Base-by-base conservation (phyloP, 805 yeast genomes). In the Saccharomycopsis selenospora region DNA sequence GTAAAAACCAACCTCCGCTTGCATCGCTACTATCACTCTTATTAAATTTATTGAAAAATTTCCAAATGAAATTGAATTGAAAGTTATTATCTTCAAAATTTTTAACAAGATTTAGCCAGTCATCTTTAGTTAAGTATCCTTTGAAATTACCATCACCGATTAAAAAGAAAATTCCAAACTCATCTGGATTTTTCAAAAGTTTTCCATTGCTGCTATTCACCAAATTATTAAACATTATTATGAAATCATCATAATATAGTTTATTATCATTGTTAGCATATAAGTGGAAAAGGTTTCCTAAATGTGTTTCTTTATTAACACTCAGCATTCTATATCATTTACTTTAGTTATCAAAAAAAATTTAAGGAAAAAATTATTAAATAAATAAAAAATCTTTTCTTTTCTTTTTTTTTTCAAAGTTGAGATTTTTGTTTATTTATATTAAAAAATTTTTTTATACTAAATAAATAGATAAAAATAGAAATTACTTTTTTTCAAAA, bases 71-170 rank as follows among this genome's bases (percentile, higher is more conserved):
- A 49, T 73, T 70, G 57, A 69, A 69, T 58, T 75, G 77, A 43
- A 71, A 73, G 47, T 72, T 67, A 48, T 69, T 63, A 48, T 75
- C 71, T 20, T 33, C 38, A 33, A 76, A 64, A 28, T 71, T 72
- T 52, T 74, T 71, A 57, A 85, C 80, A 61, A 91, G 85, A 40
- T 74, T 73, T 45, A 77, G 66, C 84, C 95, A 91, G 61, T 91
- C 96, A 23, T 69, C 63, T 44, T 80, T 69, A 24, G 77, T 72
- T 44, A 87, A 71, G 51, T 72, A 80, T 5, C 96, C 97, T 55
- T 78, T 77, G 48, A 73, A 70, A 36, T 73, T 71, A 50, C 77
- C 77, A 66, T 91, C 98, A 13, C 95, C 87, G 24, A 88, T 79
- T 49, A 84, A 70, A 61, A 85, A 91, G 43, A 91, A 78, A 52